These are phyloP conservation scores for Aulographum hederae DNA, from an alignment of 2,329 filamentous ascomycete genomes.

Conservation along the genomic window DNA sequence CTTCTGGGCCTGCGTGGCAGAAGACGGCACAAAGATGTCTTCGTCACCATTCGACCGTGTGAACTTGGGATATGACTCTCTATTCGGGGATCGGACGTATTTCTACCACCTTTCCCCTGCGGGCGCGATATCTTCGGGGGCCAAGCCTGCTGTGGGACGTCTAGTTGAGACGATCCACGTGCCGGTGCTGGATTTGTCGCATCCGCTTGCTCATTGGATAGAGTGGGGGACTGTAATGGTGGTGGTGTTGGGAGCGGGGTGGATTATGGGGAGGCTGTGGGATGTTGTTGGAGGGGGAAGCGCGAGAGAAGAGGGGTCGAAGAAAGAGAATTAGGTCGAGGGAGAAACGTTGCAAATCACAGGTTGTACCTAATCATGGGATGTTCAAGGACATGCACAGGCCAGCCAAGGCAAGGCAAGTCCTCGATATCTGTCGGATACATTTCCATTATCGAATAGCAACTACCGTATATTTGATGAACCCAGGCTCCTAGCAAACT, in stretches of 20 bases:
- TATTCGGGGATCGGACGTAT: conserved; percentile 59
- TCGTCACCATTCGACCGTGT: conserved; percentile 70
- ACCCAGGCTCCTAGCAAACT: too few species aligned
- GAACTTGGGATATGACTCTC: conserved; percentile 69
- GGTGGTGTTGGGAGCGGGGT: conserved; percentile 23
- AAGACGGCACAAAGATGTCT: conserved; percentile 46
- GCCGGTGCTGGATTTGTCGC: conserved; percentile 24
- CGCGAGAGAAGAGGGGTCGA: too few species aligned
- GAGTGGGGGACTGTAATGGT: conserved; percentile 23
- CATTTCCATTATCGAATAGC: too few species aligned
- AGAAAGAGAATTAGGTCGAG: too few species aligned
- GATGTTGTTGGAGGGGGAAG: background rate
- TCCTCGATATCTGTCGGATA: too few species aligned
- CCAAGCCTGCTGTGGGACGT: conserved; percentile 4
- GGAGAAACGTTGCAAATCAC: too few species aligned
- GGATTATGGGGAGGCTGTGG: conserved; percentile 10
- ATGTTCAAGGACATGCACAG: too few species aligned
- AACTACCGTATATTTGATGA: too few species aligned
- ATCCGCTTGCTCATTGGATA: conserved; percentile 17
- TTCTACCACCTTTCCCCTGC: conserved; percentile 52
- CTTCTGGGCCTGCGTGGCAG: conserved; percentile 74
- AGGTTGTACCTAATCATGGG: too few species aligned
- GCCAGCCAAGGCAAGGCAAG: too few species aligned
- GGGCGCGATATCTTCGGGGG: too few species aligned
- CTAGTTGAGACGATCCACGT: conserved; percentile 19